These are phyloP conservation scores for Larix sibirica DNA, from an alignment of 83 land plant species.

Conservation along the genomic window DNA sequence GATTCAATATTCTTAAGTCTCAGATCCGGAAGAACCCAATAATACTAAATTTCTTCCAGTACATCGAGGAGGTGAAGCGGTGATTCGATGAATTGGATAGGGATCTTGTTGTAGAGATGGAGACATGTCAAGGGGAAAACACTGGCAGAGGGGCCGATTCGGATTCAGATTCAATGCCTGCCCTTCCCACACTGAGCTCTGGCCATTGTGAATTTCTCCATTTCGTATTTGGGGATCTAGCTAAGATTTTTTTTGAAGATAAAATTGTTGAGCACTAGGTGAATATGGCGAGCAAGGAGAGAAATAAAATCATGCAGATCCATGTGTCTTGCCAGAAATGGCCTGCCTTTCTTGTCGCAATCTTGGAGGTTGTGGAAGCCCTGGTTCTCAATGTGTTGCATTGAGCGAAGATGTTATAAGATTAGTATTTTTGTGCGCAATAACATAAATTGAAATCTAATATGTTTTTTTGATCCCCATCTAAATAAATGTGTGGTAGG, in stretches of 20 bases:
- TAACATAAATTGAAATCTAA: neutral
- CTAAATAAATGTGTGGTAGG: neutral
- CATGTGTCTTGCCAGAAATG: conserved; percentile 30
- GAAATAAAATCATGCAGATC: conserved; percentile 29
- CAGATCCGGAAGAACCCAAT: conserved; percentile 9
- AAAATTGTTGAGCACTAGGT: conserved; percentile 28
- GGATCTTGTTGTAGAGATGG: conserved; percentile 17
- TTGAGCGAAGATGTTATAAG: conserved; percentile 46
- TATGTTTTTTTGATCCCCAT: neutral
- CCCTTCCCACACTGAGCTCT: conserved; percentile 2
- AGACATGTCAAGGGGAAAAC: neutral
- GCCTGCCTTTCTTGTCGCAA: conserved; percentile 44
- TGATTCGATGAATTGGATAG: conserved; percentile 44
- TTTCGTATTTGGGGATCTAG: neutral
- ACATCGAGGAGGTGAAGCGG: conserved; percentile 55
- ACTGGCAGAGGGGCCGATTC: neutral
- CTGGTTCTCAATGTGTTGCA: conserved; percentile 52
- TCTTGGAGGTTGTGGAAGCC: conserved; percentile 56
- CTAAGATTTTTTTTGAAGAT: too few relatives aligned
- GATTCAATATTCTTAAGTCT: too few relatives aligned
- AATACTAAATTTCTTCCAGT: conserved; percentile 50
- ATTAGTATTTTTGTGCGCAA: neutral
- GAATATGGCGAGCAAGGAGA: conserved; percentile 42
- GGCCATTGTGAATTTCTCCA: neutral
- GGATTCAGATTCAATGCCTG: neutral